Percentiles rank a stretch among this genome's conserved stretches.
Evolutionary conservation across 148 eudicot genomes (phyloP).

Genomic region (Mesembryanthemum crystallinum): DNA sequence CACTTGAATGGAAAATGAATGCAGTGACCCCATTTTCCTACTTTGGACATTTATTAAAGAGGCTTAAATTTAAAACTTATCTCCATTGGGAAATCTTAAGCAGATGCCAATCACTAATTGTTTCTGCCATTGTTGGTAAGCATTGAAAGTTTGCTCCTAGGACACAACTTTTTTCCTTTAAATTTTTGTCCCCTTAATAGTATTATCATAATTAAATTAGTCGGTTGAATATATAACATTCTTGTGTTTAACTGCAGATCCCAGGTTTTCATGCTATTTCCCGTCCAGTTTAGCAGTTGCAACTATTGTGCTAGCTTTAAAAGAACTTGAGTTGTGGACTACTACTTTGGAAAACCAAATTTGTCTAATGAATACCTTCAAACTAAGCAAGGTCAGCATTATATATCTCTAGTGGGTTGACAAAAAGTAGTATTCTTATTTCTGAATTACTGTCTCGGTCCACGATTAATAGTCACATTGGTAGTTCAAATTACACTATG

Average conservation of each 20-base stretch:
- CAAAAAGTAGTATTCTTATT: too few species aligned
- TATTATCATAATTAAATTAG: not conserved
- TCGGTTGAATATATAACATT: not conserved
- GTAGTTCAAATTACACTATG: too few species aligned
- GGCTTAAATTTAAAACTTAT: constrained; percentile 45
- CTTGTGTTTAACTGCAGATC: constrained; percentile 39
- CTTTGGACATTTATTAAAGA: constrained; percentile 50
- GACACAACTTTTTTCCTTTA: not conserved
- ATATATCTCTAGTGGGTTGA: too few species aligned
- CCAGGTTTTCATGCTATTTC: constrained; percentile 45
- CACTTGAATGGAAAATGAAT: constrained; percentile 78
- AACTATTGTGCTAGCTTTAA: constrained; percentile 50
- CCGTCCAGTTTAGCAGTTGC: constrained; percentile 78
- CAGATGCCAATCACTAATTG: constrained; percentile 52
- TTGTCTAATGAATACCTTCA: constrained; percentile 42
- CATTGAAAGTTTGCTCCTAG: constrained; percentile 11
- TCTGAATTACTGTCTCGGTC: too few species aligned
- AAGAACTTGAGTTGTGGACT: constrained; percentile 46
- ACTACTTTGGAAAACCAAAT: constrained; percentile 36
- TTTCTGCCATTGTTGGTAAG: constrained; percentile 59
- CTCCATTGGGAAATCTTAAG: constrained; percentile 44
- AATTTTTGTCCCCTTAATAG: not conserved
- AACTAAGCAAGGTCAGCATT: constrained; percentile 48
- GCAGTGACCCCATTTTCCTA: constrained; percentile 77
- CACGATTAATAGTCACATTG: too few species aligned